Evolutionary conservation across 176 grass and related monocot genomes (phyloP).

Genomic region (Lolium rigidum): DNA sequence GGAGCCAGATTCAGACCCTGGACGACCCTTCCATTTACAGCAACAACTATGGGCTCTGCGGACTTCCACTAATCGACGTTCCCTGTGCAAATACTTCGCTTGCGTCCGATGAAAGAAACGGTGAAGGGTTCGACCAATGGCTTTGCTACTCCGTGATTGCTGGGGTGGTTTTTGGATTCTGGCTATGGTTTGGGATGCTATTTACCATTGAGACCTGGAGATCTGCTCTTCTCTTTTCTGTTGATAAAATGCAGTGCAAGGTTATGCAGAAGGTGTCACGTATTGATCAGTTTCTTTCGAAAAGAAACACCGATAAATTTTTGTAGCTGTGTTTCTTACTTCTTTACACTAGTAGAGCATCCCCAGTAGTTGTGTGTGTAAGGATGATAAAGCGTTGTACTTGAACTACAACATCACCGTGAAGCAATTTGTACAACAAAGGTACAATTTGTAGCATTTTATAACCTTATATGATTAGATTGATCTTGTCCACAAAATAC

Average conservation of each 20-base stretch:
- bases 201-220: slow-evolving; percentile 46
- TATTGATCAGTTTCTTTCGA: slow-evolving; percentile 23
- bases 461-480: too few species aligned
- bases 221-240: slow-evolving; percentile 37
- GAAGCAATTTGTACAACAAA: too few species aligned
- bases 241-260: slow-evolving; percentile 54
- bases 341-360: neutral
- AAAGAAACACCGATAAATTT: slow-evolving; percentile 27
- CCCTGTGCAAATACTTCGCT: slow-evolving; percentile 30
- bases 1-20: slow-evolving; percentile 69
- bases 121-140: slow-evolving; percentile 32
- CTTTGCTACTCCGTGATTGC: slow-evolving; percentile 44
- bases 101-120: slow-evolving; percentile 4
- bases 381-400: too few species aligned
- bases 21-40: slow-evolving; percentile 47
- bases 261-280: slow-evolving; percentile 31
- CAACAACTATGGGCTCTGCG: slow-evolving; percentile 69
- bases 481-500: too few species aligned
- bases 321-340: slow-evolving; percentile 2
- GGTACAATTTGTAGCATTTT: too few species aligned
- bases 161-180: slow-evolving; percentile 64
- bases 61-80: slow-evolving; percentile 37
- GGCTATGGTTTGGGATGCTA: slow-evolving; percentile 62
- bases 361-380: neutral
- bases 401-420: too few species aligned